Conservation (phyloP, 192 early-diverging fungal genomes). For the Coemansia sp. region DNA sequence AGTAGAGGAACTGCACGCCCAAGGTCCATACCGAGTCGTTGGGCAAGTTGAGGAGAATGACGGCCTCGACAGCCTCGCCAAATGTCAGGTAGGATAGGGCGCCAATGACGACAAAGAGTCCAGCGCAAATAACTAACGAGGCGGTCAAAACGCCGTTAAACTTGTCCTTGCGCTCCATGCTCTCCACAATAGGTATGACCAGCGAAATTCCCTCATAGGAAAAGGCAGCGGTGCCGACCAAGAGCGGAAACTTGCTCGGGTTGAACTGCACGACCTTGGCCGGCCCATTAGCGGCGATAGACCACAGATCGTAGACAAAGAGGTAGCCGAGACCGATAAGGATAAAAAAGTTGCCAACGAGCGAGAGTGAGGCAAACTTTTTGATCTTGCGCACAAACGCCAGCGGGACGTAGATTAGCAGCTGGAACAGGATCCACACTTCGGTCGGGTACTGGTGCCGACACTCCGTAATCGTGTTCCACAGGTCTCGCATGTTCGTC, state of each 20-base stretch:
- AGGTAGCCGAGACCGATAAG: constrained; percentile 83
- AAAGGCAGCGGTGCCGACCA: constrained; percentile 94
- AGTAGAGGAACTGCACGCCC: constrained; percentile 80
- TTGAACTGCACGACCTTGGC: constrained; percentile 79
- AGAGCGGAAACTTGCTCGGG: constrained; percentile 74
- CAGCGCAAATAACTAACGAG: constrained; percentile 75
- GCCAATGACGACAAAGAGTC: constrained; percentile 78
- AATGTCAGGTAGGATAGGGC: constrained; percentile 83
- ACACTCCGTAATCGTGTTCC: constrained; percentile 70
- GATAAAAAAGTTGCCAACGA: constrained; percentile 93
- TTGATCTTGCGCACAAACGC: constrained; percentile 91
- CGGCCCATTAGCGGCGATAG: constrained; percentile 61
- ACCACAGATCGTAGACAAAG: constrained; percentile 75
- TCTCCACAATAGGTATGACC: constrained; percentile 68
- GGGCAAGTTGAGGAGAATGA: constrained; percentile 88
- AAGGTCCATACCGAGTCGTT: constrained; percentile 60
- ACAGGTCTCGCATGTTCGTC: constrained; percentile 72
- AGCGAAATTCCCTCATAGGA: constrained; percentile 89
- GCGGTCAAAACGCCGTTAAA: constrained; percentile 80
- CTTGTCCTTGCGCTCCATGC: constrained; percentile 89
- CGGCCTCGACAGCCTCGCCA: constrained; percentile 79
- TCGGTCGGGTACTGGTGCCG: constrained; percentile 58
- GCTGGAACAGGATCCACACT: constrained; percentile 74
- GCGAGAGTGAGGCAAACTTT: constrained; percentile 77
- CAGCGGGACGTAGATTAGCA: constrained; percentile 76